These are phyloP conservation scores for Polyplosphaeria fusca DNA, from an alignment of 495 filamentous ascomycete species.

Conservation along the genomic window DNA sequence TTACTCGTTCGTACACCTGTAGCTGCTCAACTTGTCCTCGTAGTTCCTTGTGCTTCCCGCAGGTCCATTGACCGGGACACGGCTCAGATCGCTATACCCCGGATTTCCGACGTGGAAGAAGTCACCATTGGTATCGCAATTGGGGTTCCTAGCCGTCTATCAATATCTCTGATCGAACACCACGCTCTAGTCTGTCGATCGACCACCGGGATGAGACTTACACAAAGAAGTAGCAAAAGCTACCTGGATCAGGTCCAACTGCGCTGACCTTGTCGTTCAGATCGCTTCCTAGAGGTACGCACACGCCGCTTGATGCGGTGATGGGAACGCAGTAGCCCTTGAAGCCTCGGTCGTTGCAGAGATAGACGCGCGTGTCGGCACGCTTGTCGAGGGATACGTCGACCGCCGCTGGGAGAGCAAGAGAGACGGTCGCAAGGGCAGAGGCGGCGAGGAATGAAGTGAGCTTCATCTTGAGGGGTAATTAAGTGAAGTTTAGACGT, in stretches of 20 bases:
- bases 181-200: not conserved
- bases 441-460: not conserved
- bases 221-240: slow-evolving; percentile 11
- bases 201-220: not conserved
- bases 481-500: no score
- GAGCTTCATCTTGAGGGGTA: not conserved
- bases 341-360: slow-evolving; percentile 3
- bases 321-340: slow-evolving; percentile 2
- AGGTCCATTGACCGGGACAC: not conserved
- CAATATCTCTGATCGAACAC: not conserved
- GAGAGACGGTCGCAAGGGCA: not conserved
- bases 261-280: slow-evolving; percentile 12
- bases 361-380: not conserved
- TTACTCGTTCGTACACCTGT: not conserved
- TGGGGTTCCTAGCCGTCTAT: not conserved
- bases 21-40: slow-evolving; percentile 11
- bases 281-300: not conserved
- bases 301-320: not conserved
- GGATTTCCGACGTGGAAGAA: slow-evolving; percentile 9
- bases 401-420: no score
- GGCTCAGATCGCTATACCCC: not conserved
- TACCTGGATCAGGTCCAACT: not conserved
- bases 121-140: slow-evolving; percentile 3
- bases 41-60: slow-evolving; percentile 7
- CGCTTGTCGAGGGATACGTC: slow-evolving; percentile 9